A percentile compares a stretch with the other conserved stretches of the same genome.
phyloP scores from a whole-genome alignment of 2,329 filamentous ascomycete species.

The Trichoderma sp. region DNA sequence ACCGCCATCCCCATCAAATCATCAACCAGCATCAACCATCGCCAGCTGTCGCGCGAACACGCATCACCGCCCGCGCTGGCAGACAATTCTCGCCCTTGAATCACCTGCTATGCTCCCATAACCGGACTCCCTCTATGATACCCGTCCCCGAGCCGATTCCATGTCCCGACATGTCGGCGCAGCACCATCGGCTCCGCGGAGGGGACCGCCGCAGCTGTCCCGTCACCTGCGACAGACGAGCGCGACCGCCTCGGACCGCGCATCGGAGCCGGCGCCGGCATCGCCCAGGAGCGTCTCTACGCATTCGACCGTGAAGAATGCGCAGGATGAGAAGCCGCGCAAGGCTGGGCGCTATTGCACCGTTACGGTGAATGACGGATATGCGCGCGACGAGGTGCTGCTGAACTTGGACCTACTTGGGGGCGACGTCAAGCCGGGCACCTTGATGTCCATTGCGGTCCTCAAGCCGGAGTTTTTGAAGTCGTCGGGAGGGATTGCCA shows the following conservation, averaged over 20 bases:
- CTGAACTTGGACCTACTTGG: conserved; percentile 74
- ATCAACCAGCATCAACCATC: not conserved
- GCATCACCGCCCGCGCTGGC: conserved; percentile 6
- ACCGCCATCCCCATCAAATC: too few species aligned
- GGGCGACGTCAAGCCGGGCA: conserved; percentile 63
- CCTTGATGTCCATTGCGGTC: conserved; percentile 72
- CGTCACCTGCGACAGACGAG: conserved; percentile 59
- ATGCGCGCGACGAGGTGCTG: conserved; percentile 76
- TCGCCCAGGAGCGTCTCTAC: conserved; percentile 56
- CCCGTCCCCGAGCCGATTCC: conserved; percentile 29
- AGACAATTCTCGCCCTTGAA: not conserved
- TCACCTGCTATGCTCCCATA: conserved; percentile 28
- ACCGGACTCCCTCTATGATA: conserved; percentile 17
- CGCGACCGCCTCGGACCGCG: conserved; percentile 50
- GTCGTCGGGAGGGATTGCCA: conserved; percentile 36
- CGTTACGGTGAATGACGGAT: conserved; percentile 69
- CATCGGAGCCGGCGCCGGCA: conserved; percentile 44
- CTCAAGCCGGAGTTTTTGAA: conserved; percentile 55
- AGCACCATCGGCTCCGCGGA: conserved; percentile 49
- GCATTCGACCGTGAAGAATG: conserved; percentile 50
- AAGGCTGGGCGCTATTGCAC: conserved; percentile 53
- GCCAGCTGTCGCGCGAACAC: conserved; percentile 6
- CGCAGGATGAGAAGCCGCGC: conserved; percentile 40
- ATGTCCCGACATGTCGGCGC: conserved; percentile 49
- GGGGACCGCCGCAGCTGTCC: conserved; percentile 51